Conservation (phyloP, 176 grass and related monocot genomes). For the Triticum turgidum region DNA sequence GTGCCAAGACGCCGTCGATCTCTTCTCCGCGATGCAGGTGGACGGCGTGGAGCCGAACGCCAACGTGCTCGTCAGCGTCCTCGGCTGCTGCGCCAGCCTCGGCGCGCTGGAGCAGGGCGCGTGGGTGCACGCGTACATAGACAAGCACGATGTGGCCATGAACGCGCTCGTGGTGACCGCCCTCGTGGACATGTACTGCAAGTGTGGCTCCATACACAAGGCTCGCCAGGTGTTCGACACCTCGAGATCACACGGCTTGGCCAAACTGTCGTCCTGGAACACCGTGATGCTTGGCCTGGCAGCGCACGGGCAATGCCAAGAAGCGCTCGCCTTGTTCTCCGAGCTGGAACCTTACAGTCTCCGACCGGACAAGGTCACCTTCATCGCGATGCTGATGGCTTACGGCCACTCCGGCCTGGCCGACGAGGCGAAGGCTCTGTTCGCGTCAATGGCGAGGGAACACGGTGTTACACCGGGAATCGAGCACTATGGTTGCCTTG, state of each 20-base stretch:
- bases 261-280: constrained; percentile 71
- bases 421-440: constrained; percentile 45
- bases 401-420: constrained; percentile 58
- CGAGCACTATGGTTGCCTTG: constrained; percentile 74
- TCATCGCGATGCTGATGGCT: constrained; percentile 57
- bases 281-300: constrained; percentile 67
- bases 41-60: constrained; percentile 61
- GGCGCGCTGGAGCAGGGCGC: constrained; percentile 63
- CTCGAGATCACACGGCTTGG: background rate
- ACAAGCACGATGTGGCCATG: constrained; percentile 27
- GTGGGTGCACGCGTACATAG: constrained; percentile 66
- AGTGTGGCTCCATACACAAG: constrained; percentile 50
- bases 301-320: constrained; percentile 40
- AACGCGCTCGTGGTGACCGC: constrained; percentile 60
- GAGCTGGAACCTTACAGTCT: constrained; percentile 31
- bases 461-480: constrained; percentile 46
- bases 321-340: constrained; percentile 46
- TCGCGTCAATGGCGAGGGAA: constrained; percentile 43
- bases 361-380: constrained; percentile 58
- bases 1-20: constrained; percentile 42
- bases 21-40: constrained; percentile 63
- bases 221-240: constrained; percentile 55
- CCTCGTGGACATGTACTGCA: constrained; percentile 73
- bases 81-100: constrained; percentile 57
- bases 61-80: constrained; percentile 56